Evolutionary conservation across 2,329 filamentous ascomycete species (phyloP).

Genomic region (Phymatotrichopsis omnivora): DNA sequence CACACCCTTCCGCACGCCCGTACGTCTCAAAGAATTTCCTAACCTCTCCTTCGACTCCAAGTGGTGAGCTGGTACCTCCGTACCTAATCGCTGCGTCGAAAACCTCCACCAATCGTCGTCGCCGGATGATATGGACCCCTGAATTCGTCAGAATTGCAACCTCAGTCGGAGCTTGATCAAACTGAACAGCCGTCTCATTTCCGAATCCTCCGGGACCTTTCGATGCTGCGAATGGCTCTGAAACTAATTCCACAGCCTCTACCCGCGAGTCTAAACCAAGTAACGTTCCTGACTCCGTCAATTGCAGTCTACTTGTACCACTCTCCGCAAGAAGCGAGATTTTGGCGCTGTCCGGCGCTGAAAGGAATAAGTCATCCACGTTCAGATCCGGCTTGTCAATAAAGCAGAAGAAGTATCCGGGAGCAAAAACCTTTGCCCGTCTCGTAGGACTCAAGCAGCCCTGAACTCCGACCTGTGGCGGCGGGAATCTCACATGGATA

Average conservation of each 20-base stretch:
- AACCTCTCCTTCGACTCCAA: conserved; percentile 71
- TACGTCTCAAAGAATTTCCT: conserved; percentile 77
- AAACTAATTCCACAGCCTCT: conserved; percentile 69
- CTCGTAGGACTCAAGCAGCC: conserved; percentile 34
- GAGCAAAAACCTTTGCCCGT: conserved; percentile 52
- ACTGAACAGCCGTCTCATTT: conserved; percentile 94
- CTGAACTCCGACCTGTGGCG: conserved; percentile 38
- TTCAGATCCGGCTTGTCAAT: conserved; percentile 46
- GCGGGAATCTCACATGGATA: conserved; percentile 93
- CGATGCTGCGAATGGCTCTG: conserved; percentile 59
- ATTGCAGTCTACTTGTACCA: conserved; percentile 25
- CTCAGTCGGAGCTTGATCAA: conserved; percentile 70
- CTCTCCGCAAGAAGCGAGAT: conserved; percentile 45
- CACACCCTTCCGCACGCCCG: conserved; percentile 77
- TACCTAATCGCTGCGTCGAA: conserved; percentile 73
- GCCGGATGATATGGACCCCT: conserved; percentile 75
- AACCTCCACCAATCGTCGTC: conserved; percentile 78
- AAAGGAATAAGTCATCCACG: conserved; percentile 65
- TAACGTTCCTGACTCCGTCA: conserved; percentile 64
- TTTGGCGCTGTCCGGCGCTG: conserved; percentile 78
- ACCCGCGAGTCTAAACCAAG: conserved; percentile 62
- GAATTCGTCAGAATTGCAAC: conserved; percentile 86
- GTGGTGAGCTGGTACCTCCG: conserved; percentile 49
- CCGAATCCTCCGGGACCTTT: conserved; percentile 68
- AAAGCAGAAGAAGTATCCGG: conserved; percentile 86